Base-by-base conservation (phyloP, 177 flowering plant species). In the Vitis hybrid region DNA sequence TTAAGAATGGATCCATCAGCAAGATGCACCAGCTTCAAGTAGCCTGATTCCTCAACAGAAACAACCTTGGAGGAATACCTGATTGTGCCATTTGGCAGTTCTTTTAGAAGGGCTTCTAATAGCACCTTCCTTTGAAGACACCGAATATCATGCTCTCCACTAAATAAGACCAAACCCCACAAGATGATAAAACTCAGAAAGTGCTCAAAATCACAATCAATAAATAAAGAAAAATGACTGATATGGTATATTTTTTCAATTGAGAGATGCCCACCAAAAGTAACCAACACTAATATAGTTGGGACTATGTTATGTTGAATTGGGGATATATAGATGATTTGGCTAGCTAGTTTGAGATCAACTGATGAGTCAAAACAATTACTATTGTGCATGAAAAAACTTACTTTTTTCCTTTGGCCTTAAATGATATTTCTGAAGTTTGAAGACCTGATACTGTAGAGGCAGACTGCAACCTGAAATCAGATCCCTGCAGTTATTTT, bases 61-160 rank as follows among this genome's bases (percentile, higher is more conserved):
- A 87, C 93, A 68, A 94, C 90, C 77, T 86, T 90, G 19, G 98
- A 88, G 16, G 88, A 80, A 74, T 74, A 91, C 75, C 89, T 86
- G 29, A 94, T 85, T 69, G 93, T 87, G 19, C 91, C 93, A 14
- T 6, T 31, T 3, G 96, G 96, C 18, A 93, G 80, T 55, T 88
- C 90, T n/a, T 68, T 79, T 53, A 33, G 84, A 12, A 88, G 78
- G 14, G 86, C 63, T 80, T 91, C 94, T 48, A 94, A 60, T 69
- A 94, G 70, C 5, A 69, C 39, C 53, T 72, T 83, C 72, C 97
- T 84, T 60, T 62, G 79, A 26, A 93, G 64, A 68, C 85, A 74
- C 1, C 83, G 72, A 51, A 67, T 68, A 61, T 82, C 86, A 63
- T 58, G 68, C n/a, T 65, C 77, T 55, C 80, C 78, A 55, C 84